Evolutionary conservation across 2,329 filamentous ascomycete genomes (phyloP).

Genomic region (Penicillium sp.): DNA sequence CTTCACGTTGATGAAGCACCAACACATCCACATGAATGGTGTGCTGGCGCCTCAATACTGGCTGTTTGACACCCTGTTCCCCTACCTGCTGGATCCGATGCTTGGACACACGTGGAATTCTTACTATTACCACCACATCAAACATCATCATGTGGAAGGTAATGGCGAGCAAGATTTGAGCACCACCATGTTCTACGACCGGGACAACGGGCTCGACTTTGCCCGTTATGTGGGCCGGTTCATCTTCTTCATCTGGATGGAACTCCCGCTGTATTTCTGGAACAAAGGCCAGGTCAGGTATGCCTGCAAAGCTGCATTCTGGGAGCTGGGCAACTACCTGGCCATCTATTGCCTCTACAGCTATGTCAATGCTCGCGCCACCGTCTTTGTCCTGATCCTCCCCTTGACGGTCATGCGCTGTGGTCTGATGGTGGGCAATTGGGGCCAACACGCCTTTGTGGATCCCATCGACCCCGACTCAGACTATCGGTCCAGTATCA

Average conservation of each 20-base stretch:
- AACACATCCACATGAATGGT: slow-evolving; percentile 74
- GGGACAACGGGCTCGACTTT: slow-evolving; percentile 62
- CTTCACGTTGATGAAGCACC: slow-evolving; percentile 77
- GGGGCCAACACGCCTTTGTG: slow-evolving; percentile 77
- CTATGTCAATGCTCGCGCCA: slow-evolving; percentile 49
- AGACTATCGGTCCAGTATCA: slow-evolving; percentile 73
- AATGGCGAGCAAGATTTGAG: slow-evolving; percentile 73
- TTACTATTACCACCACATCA: slow-evolving; percentile 80
- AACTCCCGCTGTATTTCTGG: slow-evolving; percentile 68
- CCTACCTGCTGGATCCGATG: slow-evolving; percentile 67
- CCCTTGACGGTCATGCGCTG: slow-evolving; percentile 62
- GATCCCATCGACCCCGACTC: slow-evolving; percentile 69
- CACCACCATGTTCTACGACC: slow-evolving; percentile 69
- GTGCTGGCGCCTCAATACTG: slow-evolving; percentile 53
- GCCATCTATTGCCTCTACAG: slow-evolving; percentile 48
- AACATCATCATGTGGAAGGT: slow-evolving; percentile 76
- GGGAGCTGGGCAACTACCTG: slow-evolving; percentile 55
- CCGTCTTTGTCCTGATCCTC: slow-evolving; percentile 60
- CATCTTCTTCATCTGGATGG: slow-evolving; percentile 66
- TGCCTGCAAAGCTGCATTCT: slow-evolving; percentile 53
- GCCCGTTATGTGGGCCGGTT: slow-evolving; percentile 68
- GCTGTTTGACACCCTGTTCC: slow-evolving; percentile 59
- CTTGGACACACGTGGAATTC: slow-evolving; percentile 83
- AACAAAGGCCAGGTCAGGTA: slow-evolving; percentile 53
- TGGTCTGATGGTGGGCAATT: slow-evolving; percentile 75